phyloP scores from a whole-genome alignment of 345 rosid species.

The Syzygium aqueum region DNA sequence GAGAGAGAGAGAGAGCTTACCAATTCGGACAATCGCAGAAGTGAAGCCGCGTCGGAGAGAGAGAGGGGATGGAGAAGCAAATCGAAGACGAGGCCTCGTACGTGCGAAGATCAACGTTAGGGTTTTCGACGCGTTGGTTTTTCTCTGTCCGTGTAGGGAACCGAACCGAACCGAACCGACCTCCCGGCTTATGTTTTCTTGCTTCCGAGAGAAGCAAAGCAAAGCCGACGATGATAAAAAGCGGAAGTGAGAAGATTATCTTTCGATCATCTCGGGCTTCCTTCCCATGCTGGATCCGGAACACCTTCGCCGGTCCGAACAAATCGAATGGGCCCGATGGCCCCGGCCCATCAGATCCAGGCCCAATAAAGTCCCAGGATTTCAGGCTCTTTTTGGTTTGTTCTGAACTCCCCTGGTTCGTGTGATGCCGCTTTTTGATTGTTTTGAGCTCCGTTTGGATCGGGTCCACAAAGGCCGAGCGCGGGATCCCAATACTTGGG shows the following conservation, averaged over 20 bases:
- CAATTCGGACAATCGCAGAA: not conserved
- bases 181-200: not conserved
- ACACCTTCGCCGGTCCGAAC: not conserved
- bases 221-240: not conserved
- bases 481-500: too few species aligned
- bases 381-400: not conserved
- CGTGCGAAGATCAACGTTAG: not conserved
- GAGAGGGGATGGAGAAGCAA: not conserved
- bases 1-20: not conserved
- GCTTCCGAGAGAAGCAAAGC: not conserved
- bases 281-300: not conserved
- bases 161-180: not conserved
- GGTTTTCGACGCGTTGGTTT: not conserved
- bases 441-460: not conserved
- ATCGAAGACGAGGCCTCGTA: not conserved
- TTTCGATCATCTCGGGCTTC: not conserved
- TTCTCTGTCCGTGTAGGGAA: not conserved
- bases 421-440: not conserved
- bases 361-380: not conserved
- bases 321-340: not conserved
- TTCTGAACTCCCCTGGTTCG: not conserved
- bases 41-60: not conserved
- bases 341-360: not conserved
- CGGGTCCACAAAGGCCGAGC: too few species aligned
- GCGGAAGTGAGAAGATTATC: not conserved